Percentiles rank a stretch among this genome's conserved stretches.
These are phyloP conservation scores for Cytidiella melzeri DNA, from an alignment of 768 basidiomycete genomes.

Conservation along the genomic window DNA sequence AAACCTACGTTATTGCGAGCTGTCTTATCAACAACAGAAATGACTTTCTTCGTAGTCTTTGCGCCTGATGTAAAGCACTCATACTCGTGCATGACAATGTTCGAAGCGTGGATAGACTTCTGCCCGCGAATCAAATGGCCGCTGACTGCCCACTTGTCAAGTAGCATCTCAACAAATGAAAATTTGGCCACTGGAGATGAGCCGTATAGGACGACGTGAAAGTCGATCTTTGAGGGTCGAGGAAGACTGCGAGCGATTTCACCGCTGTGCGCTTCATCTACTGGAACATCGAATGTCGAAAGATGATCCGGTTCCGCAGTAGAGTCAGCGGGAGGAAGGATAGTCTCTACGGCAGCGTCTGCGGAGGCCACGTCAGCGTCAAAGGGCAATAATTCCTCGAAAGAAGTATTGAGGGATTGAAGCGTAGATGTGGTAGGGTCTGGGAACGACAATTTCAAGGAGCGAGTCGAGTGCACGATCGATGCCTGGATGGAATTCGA, in stretches of 20 bases:
- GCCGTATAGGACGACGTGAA: conserved; percentile 68
- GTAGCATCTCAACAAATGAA: conserved; percentile 51
- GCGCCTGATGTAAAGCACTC: conserved; percentile 22
- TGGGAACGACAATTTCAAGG: conserved; percentile 76
- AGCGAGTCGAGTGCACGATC: conserved; percentile 52
- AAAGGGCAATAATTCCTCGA: conserved; percentile 42
- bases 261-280: conserved; percentile 17
- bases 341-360: not conserved
- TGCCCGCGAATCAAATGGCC: conserved; percentile 19
- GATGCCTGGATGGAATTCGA: conserved; percentile 36
- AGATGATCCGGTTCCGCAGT: conserved; percentile 29
- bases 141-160: conserved; percentile 46
- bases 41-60: conserved; percentile 23
- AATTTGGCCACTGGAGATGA: conserved; percentile 51
- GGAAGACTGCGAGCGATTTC: conserved; percentile 10
- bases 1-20: conserved; percentile 33
- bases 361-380: conserved; percentile 24
- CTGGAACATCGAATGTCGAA: conserved; percentile 32
- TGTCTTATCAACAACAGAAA: conserved; percentile 36
- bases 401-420: conserved; percentile 51
- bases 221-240: conserved; percentile 31
- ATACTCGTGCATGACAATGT: conserved; percentile 19
- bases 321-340: conserved; percentile 25
- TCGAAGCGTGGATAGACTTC: conserved; percentile 16
- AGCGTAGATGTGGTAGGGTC: conserved; percentile 71